Percentiles rank a stretch among this genome's conserved stretches.
phyloP scores from a whole-genome alignment of 495 filamentous ascomycete genomes.

The Aspergillus heteromorphus region DNA sequence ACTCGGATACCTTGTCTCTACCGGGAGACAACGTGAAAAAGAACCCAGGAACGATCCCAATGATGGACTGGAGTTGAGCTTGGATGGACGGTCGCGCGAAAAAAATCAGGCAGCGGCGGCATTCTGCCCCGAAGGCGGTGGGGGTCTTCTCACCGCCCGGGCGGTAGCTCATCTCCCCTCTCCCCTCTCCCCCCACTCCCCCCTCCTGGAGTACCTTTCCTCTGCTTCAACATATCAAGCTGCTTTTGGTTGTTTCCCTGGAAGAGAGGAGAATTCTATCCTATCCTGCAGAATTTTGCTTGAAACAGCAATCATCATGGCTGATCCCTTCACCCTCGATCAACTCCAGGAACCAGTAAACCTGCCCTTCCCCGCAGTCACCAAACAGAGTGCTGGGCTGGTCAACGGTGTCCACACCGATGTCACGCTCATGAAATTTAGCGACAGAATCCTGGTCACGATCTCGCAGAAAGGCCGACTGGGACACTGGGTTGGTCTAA shows the following conservation, averaged over 20 bases:
- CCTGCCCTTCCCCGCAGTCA: slow-evolving; percentile 70
- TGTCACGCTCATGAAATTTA: slow-evolving; percentile 65
- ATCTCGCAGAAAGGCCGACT: slow-evolving; percentile 80
- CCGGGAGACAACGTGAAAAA: slow-evolving; percentile 6
- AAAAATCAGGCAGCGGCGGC: slow-evolving; percentile 16
- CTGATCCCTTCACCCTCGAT: slow-evolving; percentile 22
- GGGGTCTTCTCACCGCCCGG: slow-evolving; percentile 13
- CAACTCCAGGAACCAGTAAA: slow-evolving; percentile 30
- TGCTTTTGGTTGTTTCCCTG: neutral
- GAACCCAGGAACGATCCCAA: neutral
- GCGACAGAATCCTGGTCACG: slow-evolving; percentile 89
- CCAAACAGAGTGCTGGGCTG: slow-evolving; percentile 57
- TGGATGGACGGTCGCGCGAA: slow-evolving; percentile 3
- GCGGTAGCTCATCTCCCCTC: neutral
- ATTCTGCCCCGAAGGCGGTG: slow-evolving; percentile 17
- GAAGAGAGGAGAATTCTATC: neutral
- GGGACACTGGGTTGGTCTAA: slow-evolving; percentile 78
- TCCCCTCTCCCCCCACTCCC: neutral
- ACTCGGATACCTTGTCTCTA: slow-evolving; percentile 3
- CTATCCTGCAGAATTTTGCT: neutral
- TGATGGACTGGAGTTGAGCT: neutral
- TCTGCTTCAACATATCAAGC: neutral
- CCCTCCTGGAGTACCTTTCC: too few relatives aligned
- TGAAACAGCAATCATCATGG: slow-evolving; percentile 20
- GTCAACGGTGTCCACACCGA: slow-evolving; percentile 68